Evolutionary conservation across 225 moss, liverwort and hornwort genomes (phyloP), one percentile per base, ranked within the genome.

Genomic region (Physcomitrium patens): DNA sequence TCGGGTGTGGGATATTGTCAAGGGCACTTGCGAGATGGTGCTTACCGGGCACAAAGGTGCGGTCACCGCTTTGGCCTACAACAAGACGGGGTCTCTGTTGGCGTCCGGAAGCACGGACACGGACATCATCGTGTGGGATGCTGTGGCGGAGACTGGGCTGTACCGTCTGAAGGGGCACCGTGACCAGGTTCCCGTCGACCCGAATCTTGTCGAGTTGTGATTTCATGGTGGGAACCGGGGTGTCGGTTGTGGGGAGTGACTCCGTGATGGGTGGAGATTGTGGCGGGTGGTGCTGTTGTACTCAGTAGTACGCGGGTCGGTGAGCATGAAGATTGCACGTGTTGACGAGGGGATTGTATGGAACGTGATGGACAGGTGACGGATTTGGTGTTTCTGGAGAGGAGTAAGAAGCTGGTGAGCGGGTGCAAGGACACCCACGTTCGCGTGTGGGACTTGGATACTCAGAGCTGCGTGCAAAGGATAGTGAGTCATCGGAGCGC

Each of bases 31-130:
- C 41, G 89, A 91, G 72, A 86, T 82, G 22, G 89, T 89, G 47
- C 74, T 89, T 42, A 76, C 84, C 22, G 91, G 91, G 14, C 91
- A 91, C 67, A 89, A 78, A 62, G 77, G 80, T 47, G 86, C 88
- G 24, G 76, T 84, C 31, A 91, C 89, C 3, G 82, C 89, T 8
- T 72, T 91, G 67, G 76, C 89, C 1, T 89, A 77, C 63, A 91
- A 86, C 52, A 65, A 63, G 46, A 65, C 80, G 43, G 86, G 84
- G 18, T 86, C 86, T 7, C 68, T 85, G 15, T 71, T 91, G 62
- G 91, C 91, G 26, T 91, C 89, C 26, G 89, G 91, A 24, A 89
- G 91, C 70, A 89, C 89, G 31, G 91, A 91, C 63, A 91, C 89
- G 1, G 79, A 86, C 63, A 79, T 91, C 13, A 85, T 91, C 43